Evolutionary conservation across 148 eudicot species (phyloP).

Genomic region (Rhododendron henanense): DNA sequence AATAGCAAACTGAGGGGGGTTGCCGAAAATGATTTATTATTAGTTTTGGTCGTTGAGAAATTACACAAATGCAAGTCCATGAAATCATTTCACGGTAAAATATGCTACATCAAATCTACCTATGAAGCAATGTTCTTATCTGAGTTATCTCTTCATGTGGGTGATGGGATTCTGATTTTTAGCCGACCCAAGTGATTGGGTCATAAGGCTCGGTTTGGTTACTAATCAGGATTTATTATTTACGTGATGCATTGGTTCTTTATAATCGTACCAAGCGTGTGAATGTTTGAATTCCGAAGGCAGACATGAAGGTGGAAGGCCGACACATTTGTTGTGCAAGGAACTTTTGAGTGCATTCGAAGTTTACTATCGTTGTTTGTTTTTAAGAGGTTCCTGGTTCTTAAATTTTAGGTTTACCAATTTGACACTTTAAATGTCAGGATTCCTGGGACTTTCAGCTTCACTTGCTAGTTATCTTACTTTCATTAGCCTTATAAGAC

Average conservation of each 20-base stretch:
- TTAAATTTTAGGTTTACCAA: neutral
- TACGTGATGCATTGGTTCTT: neutral
- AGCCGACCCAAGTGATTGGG: neutral
- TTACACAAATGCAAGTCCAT: neutral
- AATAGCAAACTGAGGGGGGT: neutral
- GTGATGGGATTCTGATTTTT: neutral
- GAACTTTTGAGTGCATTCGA: neutral
- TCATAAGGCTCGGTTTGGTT: too few relatives aligned
- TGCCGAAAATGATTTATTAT: neutral
- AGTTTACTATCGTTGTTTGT: neutral
- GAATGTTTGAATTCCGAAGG: neutral
- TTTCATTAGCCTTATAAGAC: too few relatives aligned
- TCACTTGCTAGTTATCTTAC: neutral
- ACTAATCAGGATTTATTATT: neutral
- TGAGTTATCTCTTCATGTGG: neutral
- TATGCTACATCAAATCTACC: neutral
- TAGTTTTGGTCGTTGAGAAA: neutral
- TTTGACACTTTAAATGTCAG: neutral
- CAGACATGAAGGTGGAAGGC: neutral
- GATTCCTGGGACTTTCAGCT: neutral
- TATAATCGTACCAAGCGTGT: neutral
- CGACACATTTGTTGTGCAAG: neutral
- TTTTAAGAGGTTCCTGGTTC: neutral
- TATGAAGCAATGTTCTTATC: neutral
- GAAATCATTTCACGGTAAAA: too few relatives aligned